A percentile compares a stretch with the other conserved stretches of the same genome.
Conservation (phyloP, 768 basidiomycete genomes). For the Podaxis sp. region DNA sequence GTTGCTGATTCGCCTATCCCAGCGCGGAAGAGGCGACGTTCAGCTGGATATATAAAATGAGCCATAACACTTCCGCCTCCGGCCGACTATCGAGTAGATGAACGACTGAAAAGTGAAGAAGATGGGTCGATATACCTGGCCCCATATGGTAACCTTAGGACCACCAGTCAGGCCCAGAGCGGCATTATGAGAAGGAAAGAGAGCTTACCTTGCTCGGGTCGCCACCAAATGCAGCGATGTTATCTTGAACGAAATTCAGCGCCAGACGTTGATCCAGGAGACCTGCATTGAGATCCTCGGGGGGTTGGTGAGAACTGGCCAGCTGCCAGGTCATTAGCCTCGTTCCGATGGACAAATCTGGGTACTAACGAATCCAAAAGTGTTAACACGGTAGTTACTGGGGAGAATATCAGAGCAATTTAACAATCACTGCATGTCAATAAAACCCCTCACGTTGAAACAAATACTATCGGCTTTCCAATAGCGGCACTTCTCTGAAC, state of each 20-base stretch:
- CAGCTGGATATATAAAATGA: conserved; percentile 44
- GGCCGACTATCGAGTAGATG: conserved; percentile 38
- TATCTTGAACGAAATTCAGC: conserved; percentile 61
- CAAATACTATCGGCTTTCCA: conserved; percentile 57
- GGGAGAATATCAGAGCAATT: not conserved
- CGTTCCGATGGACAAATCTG: not conserved
- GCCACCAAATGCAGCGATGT: conserved; percentile 66
- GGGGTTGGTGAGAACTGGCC: conserved; percentile 42
- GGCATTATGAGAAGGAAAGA: not conserved
- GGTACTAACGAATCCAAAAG: conserved; percentile 51
- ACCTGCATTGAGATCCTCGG: conserved; percentile 37
- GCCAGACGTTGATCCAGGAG: conserved; percentile 40
- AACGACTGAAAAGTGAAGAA: not conserved
- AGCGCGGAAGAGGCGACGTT: conserved; percentile 44
- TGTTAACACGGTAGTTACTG: conserved; percentile 59
- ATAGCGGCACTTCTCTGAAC: conserved; percentile 45
- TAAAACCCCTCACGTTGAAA: conserved; percentile 39
- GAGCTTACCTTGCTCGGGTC: conserved; percentile 44
- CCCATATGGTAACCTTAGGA: conserved; percentile 55
- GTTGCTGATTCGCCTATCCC: conserved; percentile 53
- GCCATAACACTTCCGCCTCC: conserved; percentile 51
- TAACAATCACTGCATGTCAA: not conserved
- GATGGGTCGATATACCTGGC: conserved; percentile 34
- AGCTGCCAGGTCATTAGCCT: conserved; percentile 30
- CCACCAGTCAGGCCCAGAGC: not conserved